These are phyloP conservation scores for Lantana camara DNA, from an alignment of 257 asterid species.

Conservation along the genomic window DNA sequence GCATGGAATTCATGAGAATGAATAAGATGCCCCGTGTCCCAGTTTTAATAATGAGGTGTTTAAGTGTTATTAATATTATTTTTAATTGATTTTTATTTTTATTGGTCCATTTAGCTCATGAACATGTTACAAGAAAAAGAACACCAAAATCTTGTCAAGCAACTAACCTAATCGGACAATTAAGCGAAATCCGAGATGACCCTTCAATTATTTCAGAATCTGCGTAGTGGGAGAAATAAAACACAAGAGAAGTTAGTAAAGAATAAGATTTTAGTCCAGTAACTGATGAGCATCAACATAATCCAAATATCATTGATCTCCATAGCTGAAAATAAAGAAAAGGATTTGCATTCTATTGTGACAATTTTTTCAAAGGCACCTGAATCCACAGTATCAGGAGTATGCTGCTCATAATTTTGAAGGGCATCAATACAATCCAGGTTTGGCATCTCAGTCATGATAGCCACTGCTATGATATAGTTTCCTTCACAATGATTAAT, in stretches of 20 bases:
- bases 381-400: slow-evolving; percentile 65
- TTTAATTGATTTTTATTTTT: no score
- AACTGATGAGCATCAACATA: neutral
- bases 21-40: neutral
- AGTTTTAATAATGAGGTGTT: no score
- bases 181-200: slow-evolving; percentile 80
- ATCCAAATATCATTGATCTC: slow-evolving; percentile 6
- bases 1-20: neutral
- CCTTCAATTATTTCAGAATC: slow-evolving; percentile 92
- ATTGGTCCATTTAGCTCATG: neutral
- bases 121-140: slow-evolving; percentile 11
- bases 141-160: slow-evolving; percentile 15
- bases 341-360: slow-evolving; percentile 15
- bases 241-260: slow-evolving; percentile 28
- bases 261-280: slow-evolving; percentile 9
- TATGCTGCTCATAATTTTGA: slow-evolving; percentile 68
- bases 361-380: slow-evolving; percentile 43
- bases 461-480: slow-evolving; percentile 65
- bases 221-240: slow-evolving; percentile 27
- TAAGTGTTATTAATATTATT: no score
- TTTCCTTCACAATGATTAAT: slow-evolving; percentile 57
- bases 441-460: slow-evolving; percentile 56
- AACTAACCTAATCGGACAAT: slow-evolving; percentile 83
- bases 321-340: slow-evolving; percentile 16
- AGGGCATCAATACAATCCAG: slow-evolving; percentile 50